A percentile compares a stretch with the other conserved stretches of the same genome.
phyloP scores from a whole-genome alignment of 148 eudicot species.

The Rhododendron henanense region DNA sequence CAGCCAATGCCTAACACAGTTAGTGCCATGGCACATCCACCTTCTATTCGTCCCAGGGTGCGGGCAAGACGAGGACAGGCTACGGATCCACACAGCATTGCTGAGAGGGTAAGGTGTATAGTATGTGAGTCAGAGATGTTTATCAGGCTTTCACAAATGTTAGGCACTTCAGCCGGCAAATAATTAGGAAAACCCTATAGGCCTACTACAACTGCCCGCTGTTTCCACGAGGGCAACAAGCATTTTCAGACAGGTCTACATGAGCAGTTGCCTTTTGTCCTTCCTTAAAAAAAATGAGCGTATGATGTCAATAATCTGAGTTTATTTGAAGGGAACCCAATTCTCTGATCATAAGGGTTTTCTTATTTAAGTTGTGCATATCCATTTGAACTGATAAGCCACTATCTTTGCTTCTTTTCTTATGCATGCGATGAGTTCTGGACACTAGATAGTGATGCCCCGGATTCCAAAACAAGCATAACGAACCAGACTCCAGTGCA shows the following conservation, averaged over 20 bases:
- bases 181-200: neutral
- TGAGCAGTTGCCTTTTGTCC: neutral
- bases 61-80: conserved; percentile 79
- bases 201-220: neutral
- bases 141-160: neutral
- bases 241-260: neutral
- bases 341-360: conserved; percentile 5
- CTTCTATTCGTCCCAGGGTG: conserved; percentile 58
- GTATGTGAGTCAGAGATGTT: neutral
- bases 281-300: neutral
- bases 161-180: neutral
- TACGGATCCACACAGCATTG: conserved; percentile 76
- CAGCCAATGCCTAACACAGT: conserved; percentile 55
- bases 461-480: neutral
- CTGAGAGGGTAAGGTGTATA: conserved; percentile 55
- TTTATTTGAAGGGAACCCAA: neutral
- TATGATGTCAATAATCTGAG: neutral
- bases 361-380: neutral
- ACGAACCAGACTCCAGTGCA: neutral
- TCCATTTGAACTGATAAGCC: neutral
- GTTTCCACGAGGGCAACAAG: neutral
- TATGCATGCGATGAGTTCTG: neutral
- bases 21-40: conserved; percentile 54
- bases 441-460: neutral
- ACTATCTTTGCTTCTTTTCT: neutral